Conservation (phyloP, 179 eudicot genomes). For the Sideroxylon spinosum region DNA sequence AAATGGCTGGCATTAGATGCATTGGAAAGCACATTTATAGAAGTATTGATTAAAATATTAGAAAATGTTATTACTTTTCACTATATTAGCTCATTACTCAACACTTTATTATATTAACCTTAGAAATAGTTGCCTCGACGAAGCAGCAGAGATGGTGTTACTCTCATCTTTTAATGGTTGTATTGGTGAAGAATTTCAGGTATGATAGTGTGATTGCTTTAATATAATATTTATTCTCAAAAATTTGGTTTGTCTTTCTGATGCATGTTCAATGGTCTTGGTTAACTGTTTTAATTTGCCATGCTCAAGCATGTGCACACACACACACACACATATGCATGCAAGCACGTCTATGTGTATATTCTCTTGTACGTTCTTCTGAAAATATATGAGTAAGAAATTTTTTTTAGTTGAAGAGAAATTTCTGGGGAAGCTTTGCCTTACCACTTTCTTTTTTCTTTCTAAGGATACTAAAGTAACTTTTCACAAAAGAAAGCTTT, state of each 20-base stretch:
- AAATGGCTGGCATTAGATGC: constrained; percentile 66
- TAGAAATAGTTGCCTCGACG: constrained; percentile 78
- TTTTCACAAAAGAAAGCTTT: neutral
- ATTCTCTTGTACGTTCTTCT: no score
- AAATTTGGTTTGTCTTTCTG: neutral
- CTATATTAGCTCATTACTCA: neutral
- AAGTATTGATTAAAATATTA: constrained; percentile 32
- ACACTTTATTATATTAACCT: constrained; percentile 26
- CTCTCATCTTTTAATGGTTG: constrained; percentile 57
- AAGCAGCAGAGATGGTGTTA: constrained; percentile 75
- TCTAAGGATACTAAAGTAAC: neutral
- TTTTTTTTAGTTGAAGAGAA: no score
- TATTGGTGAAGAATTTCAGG: constrained; percentile 69
- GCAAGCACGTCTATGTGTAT: neutral
- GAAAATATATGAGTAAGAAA: no score
- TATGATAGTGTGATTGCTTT: constrained; percentile 17
- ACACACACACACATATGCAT: neutral
- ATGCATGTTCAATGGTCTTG: neutral
- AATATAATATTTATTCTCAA: neutral
- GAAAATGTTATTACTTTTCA: neutral
- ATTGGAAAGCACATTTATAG: constrained; percentile 89
- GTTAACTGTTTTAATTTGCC: neutral
- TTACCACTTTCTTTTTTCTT: constrained; percentile 1
- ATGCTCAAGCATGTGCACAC: neutral
- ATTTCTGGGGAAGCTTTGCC: neutral